Conservation (phyloP, 164 flowering plant species). For the Tetracentron sinense region DNA sequence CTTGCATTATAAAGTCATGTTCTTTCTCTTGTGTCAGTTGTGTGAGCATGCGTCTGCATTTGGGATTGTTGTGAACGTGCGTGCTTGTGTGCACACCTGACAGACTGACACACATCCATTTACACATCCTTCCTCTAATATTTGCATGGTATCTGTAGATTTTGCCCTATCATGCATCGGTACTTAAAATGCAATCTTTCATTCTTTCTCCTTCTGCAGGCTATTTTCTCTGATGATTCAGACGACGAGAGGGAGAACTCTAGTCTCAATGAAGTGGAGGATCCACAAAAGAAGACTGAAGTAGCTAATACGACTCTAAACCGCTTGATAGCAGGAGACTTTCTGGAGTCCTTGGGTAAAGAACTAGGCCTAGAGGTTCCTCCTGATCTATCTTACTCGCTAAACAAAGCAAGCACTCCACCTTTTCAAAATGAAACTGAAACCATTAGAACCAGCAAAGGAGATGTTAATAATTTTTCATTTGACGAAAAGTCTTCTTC, state of each 20-base stretch:
- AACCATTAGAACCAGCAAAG: constrained; percentile 4
- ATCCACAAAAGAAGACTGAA: constrained; percentile 54
- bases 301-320: constrained; percentile 66
- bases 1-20: background rate
- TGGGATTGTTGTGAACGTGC: background rate
- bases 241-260: constrained; percentile 61
- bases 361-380: constrained; percentile 94
- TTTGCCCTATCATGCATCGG: background rate
- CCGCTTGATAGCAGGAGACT: constrained; percentile 95
- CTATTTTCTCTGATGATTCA: constrained; percentile 97
- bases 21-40: background rate
- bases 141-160: background rate
- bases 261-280: constrained; percentile 31
- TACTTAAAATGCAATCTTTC: background rate
- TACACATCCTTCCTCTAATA: background rate
- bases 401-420: constrained; percentile 23
- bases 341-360: constrained; percentile 87
- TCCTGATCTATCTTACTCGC: constrained; percentile 41
- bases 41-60: background rate
- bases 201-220: constrained; percentile 38
- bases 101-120: background rate
- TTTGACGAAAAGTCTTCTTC: constrained; percentile 16
- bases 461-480: constrained; percentile 12
- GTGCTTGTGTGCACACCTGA: background rate
- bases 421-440: constrained; percentile 35